Conservation (phyloP, 805 yeast genomes). For the Cyberlindnera amylophila region DNA sequence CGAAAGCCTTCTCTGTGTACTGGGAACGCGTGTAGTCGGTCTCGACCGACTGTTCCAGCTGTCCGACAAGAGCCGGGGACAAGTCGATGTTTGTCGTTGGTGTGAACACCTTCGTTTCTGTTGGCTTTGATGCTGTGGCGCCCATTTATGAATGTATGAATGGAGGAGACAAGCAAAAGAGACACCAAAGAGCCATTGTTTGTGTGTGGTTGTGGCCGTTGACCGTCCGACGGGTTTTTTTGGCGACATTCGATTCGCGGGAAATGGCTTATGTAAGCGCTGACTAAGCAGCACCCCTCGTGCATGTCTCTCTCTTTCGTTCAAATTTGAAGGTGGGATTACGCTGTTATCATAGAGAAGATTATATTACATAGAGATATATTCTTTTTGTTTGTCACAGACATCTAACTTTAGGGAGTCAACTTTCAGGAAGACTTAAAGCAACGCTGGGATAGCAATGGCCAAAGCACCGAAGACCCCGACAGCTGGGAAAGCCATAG, state of each 20-base stretch:
- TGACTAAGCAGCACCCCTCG: background rate
- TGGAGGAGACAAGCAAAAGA: background rate
- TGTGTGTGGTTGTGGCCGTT: background rate
- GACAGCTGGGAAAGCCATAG: conserved; percentile 18
- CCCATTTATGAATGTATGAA: conserved; percentile 42
- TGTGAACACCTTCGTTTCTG: conserved; percentile 59
- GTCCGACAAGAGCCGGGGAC: conserved; percentile 58
- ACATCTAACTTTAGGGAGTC: no score
- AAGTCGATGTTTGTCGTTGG: conserved; percentile 68
- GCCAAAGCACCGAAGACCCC: conserved; percentile 24
- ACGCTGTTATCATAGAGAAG: no score
- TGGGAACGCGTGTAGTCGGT: conserved; percentile 71
- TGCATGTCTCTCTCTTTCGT: background rate
- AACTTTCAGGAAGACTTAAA: no score
- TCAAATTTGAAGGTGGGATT: no score
- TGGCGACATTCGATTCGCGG: conserved; percentile 4
- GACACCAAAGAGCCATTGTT: background rate
- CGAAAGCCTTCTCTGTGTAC: conserved; percentile 60
- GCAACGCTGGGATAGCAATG: conserved; percentile 19
- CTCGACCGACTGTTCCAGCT: conserved; percentile 59
- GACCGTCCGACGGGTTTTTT: conserved; percentile 3
- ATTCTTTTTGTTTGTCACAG: no score
- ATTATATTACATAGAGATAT: no score
- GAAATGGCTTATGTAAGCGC: background rate
- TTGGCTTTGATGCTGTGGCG: conserved; percentile 52